These are phyloP conservation scores for Fusarium sp. DNA, from an alignment of 2,329 filamentous ascomycete genomes.

Conservation along the genomic window DNA sequence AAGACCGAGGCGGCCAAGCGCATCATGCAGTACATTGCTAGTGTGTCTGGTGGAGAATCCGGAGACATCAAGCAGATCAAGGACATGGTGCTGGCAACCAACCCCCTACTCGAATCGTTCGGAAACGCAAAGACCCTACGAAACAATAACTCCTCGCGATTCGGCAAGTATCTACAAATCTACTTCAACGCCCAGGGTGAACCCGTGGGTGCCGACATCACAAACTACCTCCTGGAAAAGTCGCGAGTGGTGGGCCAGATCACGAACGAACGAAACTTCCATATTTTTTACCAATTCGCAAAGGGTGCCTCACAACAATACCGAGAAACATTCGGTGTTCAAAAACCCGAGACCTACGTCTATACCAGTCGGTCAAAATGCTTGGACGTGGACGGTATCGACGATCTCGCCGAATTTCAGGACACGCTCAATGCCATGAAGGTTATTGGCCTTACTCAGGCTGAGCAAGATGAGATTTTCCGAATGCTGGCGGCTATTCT, in stretches of 20 bases:
- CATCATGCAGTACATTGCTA: constrained; percentile 99
- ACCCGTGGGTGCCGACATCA: constrained; percentile 96
- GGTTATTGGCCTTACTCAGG: constrained; percentile 87
- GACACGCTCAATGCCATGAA: constrained; percentile 96
- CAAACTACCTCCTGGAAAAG: constrained; percentile 97
- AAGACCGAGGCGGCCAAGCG: constrained; percentile 99
- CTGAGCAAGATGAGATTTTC: constrained; percentile 96
- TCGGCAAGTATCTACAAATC: constrained; percentile 98
- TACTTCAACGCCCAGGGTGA: constrained; percentile 94
- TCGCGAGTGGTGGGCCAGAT: constrained; percentile 96
- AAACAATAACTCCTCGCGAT: constrained; percentile 98
- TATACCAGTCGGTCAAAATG: constrained; percentile 97
- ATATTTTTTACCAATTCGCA: constrained; percentile 99
- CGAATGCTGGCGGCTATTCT: constrained; percentile 91
- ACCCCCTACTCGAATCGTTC: constrained; percentile 95
- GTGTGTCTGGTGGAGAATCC: constrained; percentile 86
- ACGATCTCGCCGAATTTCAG: constrained; percentile 87
- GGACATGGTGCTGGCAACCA: constrained; percentile 99
- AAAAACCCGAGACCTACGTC: constrained; percentile 90
- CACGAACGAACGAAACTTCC: constrained; percentile 94
- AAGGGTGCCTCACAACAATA: constrained; percentile 93
- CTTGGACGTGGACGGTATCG: constrained; percentile 92
- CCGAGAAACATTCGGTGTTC: constrained; percentile 87
- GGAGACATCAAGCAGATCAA: constrained; percentile 96
- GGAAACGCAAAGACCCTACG: constrained; percentile 97